Evolutionary conservation across 2,329 filamentous ascomycete genomes (phyloP), one percentile per base, ranked within the genome.

Genomic region (Trichoderma sp.): DNA sequence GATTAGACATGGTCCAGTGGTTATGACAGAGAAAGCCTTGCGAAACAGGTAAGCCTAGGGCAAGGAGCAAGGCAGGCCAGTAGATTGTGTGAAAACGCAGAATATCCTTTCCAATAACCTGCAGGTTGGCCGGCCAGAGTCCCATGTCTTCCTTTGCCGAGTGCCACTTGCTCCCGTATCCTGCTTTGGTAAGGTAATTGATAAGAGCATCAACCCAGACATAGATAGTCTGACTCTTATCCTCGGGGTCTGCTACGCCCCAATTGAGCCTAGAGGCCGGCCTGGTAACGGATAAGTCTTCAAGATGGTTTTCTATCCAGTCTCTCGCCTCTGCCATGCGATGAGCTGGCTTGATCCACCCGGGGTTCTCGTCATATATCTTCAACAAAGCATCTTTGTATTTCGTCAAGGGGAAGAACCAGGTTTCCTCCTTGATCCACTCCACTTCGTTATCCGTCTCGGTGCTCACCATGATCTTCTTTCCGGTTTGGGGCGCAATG

Each of bases 171-270:
- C 76, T 77, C 11, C 81, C 80, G 79, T 97, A 98, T 15, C 95
- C 94, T 1, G 94, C 89, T 74, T 91, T 93, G 18, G 95, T 97
- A 66, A 96, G 83, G 80, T 99, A 99, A 81, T 98, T 99, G 77
- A 98, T 87, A 34, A 99, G 88, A 1, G 96, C 96, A 82, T 99
- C 97, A 0, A 99, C 88, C 96, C 96, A 99, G 36, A 99, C 97
- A 78, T 99, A 99, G 72, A 99, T 95, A 3, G 95, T 98, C 81
- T 98, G 96, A 21, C 85, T 89, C 0, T 88, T 84, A 77, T 99
- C 96, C 68, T 91, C 91, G 0, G 96, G 96, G 30, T 98, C 96
- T 7, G 87, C 90, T 71, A 99, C 92, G 4, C 96, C 96, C 96
- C 96, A 99, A 28, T 85, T 88, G 53, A 98, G 82, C 62, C 96